Conservation (phyloP, 257 asterid genomes). For the Solanum dulcamara region DNA sequence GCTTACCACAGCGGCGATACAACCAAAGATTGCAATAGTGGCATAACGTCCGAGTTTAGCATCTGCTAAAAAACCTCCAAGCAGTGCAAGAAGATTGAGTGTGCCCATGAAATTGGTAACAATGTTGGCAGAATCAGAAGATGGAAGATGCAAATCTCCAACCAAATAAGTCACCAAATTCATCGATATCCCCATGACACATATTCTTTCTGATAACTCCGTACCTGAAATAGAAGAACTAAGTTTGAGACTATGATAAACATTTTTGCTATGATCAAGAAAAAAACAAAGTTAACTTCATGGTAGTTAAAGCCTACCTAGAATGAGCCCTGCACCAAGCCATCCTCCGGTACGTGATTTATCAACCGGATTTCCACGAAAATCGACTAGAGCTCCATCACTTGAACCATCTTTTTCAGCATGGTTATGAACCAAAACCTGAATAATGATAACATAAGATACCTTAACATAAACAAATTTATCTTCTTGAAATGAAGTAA, state of each 20-base stretch:
- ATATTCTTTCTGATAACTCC: conserved; percentile 74
- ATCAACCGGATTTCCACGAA: conserved; percentile 68
- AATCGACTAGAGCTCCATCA: conserved; percentile 43
- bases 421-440: conserved; percentile 41
- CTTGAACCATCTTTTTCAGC: conserved; percentile 20
- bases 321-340: conserved; percentile 79
- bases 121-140: conserved; percentile 62
- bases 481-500: neutral
- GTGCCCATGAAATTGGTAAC: conserved; percentile 91
- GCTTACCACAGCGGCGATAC: conserved; percentile 53
- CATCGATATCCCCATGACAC: conserved; percentile 88
- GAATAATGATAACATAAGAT: neutral
- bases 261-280: neutral
- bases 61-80: conserved; percentile 84
- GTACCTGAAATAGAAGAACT: conserved; percentile 27
- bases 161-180: conserved; percentile 74
- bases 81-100: conserved; percentile 67
- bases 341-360: conserved; percentile 77
- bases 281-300: neutral
- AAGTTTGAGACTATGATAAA: neutral
- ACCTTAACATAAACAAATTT: neutral
- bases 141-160: conserved; percentile 61
- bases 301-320: conserved; percentile 23
- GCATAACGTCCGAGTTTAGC: conserved; percentile 78
- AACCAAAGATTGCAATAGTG: conserved; percentile 63